Base-by-base conservation (phyloP, 768 basidiomycete genomes). In the Hydnum rufescens region DNA sequence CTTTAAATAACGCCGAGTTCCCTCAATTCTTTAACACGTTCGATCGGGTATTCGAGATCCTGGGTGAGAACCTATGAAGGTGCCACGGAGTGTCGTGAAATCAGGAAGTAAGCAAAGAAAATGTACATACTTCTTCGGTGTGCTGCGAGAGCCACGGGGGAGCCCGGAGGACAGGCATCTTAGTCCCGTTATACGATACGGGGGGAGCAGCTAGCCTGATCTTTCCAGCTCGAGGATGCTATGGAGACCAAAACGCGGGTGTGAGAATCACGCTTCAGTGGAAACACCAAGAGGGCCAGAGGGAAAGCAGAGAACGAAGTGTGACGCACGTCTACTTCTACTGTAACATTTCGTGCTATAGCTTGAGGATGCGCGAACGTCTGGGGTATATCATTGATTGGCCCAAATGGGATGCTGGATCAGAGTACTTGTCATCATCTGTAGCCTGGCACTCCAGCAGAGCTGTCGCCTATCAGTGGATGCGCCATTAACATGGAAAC, bases 351-450 rank as follows among this genome's bases (percentile, higher is more conserved):
- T 48, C 92, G 73, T 28, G 89, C 88, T 36, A 78, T 60, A 1
- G 85, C 86, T 68, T 87, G 72, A 4, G 88, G 87, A 64, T 95
- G 92, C 31, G 77, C 75, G 60, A 95, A 96, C 2, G 92, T 89
- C 64, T 89, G 78, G 54, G 72, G 62, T 55, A 96, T 86, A 58
- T 86, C 81, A 63, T 95, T 95, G 68, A 96, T 93, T 18, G 92
- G 92, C 29, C 83, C 85, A 64, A 82, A 80, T 4, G 86, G 85
- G 25, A 88, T 77, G 6, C 82, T 85, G 56, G 16, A 51, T 16
- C 8, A 44, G 19, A 51, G 18, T 19, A 6, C 25, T 5, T 4
- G 26, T 25, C 22, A 5, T 6, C 51, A 55, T 26, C 3, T 26
- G 16, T 8, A 49, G n/a, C 51, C 5, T 2, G 19, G 5, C 22